phyloP scores from a whole-genome alignment of 2,329 filamentous ascomycete genomes.

The Metarhizium rileyi region DNA sequence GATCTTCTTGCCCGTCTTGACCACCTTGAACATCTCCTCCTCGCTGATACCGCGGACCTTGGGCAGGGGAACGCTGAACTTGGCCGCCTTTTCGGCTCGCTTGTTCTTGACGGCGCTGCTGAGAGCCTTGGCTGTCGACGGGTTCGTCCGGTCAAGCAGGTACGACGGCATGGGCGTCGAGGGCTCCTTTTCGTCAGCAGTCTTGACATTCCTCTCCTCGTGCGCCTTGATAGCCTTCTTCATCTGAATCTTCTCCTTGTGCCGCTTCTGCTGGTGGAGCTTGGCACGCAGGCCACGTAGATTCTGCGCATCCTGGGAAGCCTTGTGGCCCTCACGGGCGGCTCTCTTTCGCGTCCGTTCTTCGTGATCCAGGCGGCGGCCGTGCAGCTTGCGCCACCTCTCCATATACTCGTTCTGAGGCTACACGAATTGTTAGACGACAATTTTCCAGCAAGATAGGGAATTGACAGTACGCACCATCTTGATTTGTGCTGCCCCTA shows the following conservation, averaged over 20 bases:
- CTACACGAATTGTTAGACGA: constrained; percentile 28
- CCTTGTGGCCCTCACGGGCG: constrained; percentile 83
- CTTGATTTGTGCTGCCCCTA: constrained; percentile 1
- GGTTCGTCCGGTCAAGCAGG: constrained; percentile 71
- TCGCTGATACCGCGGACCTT: constrained; percentile 87
- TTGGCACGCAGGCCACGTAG: constrained; percentile 86
- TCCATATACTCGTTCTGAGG: constrained; percentile 77
- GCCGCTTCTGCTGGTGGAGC: constrained; percentile 83
- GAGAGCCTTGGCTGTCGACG: constrained; percentile 56
- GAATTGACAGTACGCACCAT: constrained; percentile 4
- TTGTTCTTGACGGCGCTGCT: constrained; percentile 91
- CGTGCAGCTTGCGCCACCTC: constrained; percentile 51
- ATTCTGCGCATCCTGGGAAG: constrained; percentile 85
- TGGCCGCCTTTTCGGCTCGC: constrained; percentile 83
- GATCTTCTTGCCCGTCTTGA: constrained; percentile 93
- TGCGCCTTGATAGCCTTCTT: constrained; percentile 88
- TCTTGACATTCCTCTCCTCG: constrained; percentile 94
- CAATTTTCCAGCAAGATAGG: neutral
- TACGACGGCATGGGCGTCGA: constrained; percentile 82
- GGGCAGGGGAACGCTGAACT: constrained; percentile 84
- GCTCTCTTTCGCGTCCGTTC: constrained; percentile 79
- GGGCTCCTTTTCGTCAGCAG: constrained; percentile 67
- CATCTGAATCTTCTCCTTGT: constrained; percentile 98
- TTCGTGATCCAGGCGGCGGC: constrained; percentile 63
- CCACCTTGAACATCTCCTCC: constrained; percentile 96